Evolutionary conservation across 768 basidiomycete genomes (phyloP), one percentile per base, ranked within the genome.

Genomic region (Lentinula edodes): DNA sequence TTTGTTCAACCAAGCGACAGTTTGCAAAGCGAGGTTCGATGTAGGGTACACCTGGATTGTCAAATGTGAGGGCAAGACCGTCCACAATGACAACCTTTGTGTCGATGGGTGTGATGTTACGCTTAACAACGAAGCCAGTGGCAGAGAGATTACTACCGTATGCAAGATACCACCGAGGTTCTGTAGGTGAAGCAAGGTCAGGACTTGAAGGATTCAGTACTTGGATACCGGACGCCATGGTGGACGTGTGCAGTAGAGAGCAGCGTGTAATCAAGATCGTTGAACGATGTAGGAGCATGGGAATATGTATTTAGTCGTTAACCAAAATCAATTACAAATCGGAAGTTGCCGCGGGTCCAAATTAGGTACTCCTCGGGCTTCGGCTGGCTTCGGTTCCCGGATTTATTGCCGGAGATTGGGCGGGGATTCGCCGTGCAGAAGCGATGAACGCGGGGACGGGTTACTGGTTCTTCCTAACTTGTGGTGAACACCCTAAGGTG

Each of bases 61-160:
- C 53, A 34, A 61, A 61, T 7, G 61, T 38, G 61, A 61, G 61
- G 5, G 13, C 34, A 28, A 61, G 51, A 45, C 61, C 52, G 41
- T 61, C 53, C 8, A 55, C 54, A 5, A 61, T 15, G 38, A 61
- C 61, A 34, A 56, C 32, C 35, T 39, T 61, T 12, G 38, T 61
- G n/a, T 61, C 39, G 41, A 61, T 53, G 18, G 61, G 61, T 2
- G 61, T 56, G 28, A 61, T 61, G 52, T 61, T 53, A 18, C 61
- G 61, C 41, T 53, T 55, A 23, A 61, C 61, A 15, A 61, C n/a
- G 18, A 61, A 61, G 16, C 61, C 61, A 43, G 20, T 58, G n/a
- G 46, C 23, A 41, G 55, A 58, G 28, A 62, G 61, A 38, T 62
- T 62, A 28, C 61, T 62, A 12, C 61, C 61, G 46, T 62, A 62